Conservation (phyloP, 2,329 filamentous ascomycete species). For the Xylaria arbuscula region DNA sequence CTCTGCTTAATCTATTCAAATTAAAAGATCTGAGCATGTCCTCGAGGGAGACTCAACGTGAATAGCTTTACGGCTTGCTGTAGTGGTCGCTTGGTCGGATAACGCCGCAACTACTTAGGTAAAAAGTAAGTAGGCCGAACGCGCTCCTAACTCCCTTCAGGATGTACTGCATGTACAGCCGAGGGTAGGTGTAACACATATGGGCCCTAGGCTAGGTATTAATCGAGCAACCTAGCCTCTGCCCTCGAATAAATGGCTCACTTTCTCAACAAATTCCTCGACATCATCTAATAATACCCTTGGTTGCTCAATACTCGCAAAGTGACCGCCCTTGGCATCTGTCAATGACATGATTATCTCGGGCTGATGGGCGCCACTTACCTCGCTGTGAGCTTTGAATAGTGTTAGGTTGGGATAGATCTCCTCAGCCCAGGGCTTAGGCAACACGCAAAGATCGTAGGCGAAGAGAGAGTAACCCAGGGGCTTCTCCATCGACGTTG, state of each 20-base stretch:
- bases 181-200: too few relatives aligned
- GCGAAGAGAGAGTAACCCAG: constrained; percentile 2
- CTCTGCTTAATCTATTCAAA: too few relatives aligned
- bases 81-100: too few relatives aligned
- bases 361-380: not conserved
- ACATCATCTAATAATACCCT: constrained; percentile 1
- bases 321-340: not conserved
- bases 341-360: not conserved
- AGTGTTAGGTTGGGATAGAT: constrained; percentile 1
- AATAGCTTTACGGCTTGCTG: too few relatives aligned
- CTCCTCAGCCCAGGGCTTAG: constrained; percentile 2
- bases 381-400: not conserved
- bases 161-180: too few relatives aligned
- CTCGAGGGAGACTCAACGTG: too few relatives aligned
- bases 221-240: not conserved
- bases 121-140: too few relatives aligned
- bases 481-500: constrained; percentile 1
- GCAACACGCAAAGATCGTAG: not conserved
- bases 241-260: not conserved
- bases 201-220: too few relatives aligned
- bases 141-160: too few relatives aligned
- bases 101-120: too few relatives aligned
- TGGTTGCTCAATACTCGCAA: constrained; percentile 3
- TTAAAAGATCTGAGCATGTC: too few relatives aligned
- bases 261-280: constrained; percentile 5